A percentile compares a stretch with the other conserved stretches of the same genome.
These are phyloP conservation scores for Aspergillus diversus DNA, from an alignment of 495 filamentous ascomycete genomes.

Conservation along the genomic window DNA sequence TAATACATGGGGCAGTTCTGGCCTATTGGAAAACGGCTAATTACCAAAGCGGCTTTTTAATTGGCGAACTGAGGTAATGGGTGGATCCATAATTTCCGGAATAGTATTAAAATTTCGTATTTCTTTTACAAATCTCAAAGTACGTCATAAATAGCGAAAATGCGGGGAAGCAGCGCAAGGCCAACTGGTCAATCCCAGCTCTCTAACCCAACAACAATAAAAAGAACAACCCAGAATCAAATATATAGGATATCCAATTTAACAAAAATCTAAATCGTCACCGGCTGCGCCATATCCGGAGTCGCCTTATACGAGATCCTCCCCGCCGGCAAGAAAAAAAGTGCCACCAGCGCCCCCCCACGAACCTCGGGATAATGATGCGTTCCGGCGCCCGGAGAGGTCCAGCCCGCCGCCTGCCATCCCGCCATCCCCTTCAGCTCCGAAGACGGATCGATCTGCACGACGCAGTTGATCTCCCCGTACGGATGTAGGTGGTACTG, in stretches of 20 bases:
- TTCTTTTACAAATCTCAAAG: no score
- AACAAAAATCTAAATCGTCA: constrained; percentile 20
- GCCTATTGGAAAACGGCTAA: neutral
- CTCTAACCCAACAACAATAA: no score
- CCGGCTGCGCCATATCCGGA: constrained; percentile 39
- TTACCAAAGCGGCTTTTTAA: neutral
- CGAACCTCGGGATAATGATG: constrained; percentile 50
- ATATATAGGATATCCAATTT: no score
- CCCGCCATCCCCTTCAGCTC: constrained; percentile 48
- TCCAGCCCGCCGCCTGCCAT: constrained; percentile 52
- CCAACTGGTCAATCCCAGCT: no score
- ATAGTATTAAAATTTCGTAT: no score
- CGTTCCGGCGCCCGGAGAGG: constrained; percentile 44
- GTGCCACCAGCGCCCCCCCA: constrained; percentile 40
- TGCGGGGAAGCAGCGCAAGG: no score
- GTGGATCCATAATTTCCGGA: no score
- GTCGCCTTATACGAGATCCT: constrained; percentile 45
- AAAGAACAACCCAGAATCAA: no score
- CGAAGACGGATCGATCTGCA: constrained; percentile 43
- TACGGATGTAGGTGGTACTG: constrained; percentile 53
- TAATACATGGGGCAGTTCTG: neutral
- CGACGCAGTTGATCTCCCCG: constrained; percentile 54
- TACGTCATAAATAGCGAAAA: no score
- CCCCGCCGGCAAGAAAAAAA: constrained; percentile 49
- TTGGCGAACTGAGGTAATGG: neutral